Percentiles rank a stretch among this genome's conserved stretches.
Conservation (phyloP, 768 basidiomycete genomes). For the Chalciporus piperatus region DNA sequence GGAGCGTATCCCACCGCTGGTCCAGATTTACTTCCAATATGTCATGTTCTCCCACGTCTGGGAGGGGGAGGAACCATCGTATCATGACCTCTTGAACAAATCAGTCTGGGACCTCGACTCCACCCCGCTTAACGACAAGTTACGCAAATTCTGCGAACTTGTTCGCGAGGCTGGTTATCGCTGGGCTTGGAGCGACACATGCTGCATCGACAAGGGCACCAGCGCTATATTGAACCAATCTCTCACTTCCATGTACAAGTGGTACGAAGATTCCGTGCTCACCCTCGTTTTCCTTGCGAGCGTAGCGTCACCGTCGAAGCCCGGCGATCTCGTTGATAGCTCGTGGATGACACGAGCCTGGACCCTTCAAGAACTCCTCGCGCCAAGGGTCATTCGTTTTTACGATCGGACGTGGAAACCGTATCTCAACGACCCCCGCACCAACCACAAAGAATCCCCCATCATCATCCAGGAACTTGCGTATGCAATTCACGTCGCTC, state of each 20-base stretch:
- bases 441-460: background rate
- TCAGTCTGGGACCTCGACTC: background rate
- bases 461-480: background rate
- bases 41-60: slow-evolving; percentile 2
- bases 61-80: background rate
- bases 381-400: background rate
- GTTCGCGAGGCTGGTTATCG: background rate
- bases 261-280: background rate
- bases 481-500: background rate
- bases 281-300: background rate
- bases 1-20: background rate
- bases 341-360: slow-evolving; percentile 1
- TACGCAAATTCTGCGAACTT: background rate
- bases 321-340: background rate
- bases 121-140: background rate
- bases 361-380: background rate
- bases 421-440: background rate
- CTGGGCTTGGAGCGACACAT: slow-evolving; percentile 1
- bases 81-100: background rate
- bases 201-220: background rate
- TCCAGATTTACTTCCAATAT: background rate
- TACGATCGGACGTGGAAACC: background rate
- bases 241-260: slow-evolving; percentile 3
- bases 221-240: background rate
- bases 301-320: background rate